Evolutionary conservation across 441 rosid genomes (phyloP), one percentile per base, ranked within the genome.

Genomic region (Viola pubescens): DNA sequence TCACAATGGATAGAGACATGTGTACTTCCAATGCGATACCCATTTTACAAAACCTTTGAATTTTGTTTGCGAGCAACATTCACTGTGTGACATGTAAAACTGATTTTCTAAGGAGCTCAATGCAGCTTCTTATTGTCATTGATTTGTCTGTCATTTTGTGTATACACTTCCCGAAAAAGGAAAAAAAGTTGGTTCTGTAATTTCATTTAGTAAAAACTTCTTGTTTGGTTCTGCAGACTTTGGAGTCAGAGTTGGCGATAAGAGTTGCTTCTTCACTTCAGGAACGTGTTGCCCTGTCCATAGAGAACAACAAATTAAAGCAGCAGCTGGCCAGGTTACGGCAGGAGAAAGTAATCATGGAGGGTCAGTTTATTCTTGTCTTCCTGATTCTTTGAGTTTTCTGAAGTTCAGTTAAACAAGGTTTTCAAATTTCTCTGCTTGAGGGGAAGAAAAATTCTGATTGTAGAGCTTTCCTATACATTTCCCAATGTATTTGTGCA

Each of bases 301-400:
- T 83, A 56, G 95, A 85, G 62, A 85, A 85, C 63, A 79, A 77
- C 68, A 73, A 69, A 48, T 54, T 88, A 73, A 83, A 85, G 78
- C 86, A 82, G 70, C 74, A 78, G 67, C 70, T 82, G 74, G 73
- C 81, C 13, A 61, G 77, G 54, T 54, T 83, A 52, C 77, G 75
- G 71, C 77, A 82, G 69, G 76, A 82, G 67, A 85, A 82, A 75
- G 61, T 82, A 75, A 69, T 82, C 54, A 43, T 60, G 60, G 87
- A 83, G 58, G 84, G 96, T 88, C 59, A 66, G 65, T 51, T 56
- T 53, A 9, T 34, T 12, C 9, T 46, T 46, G 41, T 52, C 14
- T 12, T 9, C 12, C 43, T 37, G 19, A 4, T 26, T 14, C 38
- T 13, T 19, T 26, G 4, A 11, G 10, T 38, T 40, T 6, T 38